These are phyloP conservation scores for Mollisia scopiformis DNA, from an alignment of 2,329 filamentous ascomycete species.

Conservation along the genomic window DNA sequence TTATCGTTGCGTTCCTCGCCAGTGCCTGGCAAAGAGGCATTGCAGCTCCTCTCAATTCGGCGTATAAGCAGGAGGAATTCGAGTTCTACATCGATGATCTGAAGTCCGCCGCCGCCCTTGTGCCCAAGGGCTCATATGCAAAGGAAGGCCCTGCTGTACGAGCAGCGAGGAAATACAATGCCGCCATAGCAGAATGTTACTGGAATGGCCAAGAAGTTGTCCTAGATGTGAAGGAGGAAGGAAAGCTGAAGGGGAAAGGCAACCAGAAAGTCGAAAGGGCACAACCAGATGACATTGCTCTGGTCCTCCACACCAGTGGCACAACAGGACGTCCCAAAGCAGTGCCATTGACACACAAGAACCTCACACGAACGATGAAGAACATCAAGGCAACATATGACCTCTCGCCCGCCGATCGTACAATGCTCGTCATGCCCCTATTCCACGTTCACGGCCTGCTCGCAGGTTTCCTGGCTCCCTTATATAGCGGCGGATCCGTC, in stretches of 20 bases:
- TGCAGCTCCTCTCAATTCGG: slow-evolving; percentile 84
- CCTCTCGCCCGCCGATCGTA: slow-evolving; percentile 71
- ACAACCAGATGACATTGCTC: slow-evolving; percentile 76
- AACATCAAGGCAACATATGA: slow-evolving; percentile 82
- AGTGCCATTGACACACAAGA: slow-evolving; percentile 79
- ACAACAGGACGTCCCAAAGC: slow-evolving; percentile 87
- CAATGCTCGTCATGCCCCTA: slow-evolving; percentile 86
- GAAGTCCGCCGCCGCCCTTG: slow-evolving; percentile 76
- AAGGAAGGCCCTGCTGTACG: slow-evolving; percentile 72
- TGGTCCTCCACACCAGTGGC: slow-evolving; percentile 83
- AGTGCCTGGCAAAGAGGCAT: slow-evolving; percentile 82
- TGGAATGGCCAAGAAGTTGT: slow-evolving; percentile 74
- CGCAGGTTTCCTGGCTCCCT: slow-evolving; percentile 78
- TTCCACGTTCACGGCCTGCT: slow-evolving; percentile 92
- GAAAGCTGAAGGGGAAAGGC: slow-evolving; percentile 61
- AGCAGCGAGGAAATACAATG: slow-evolving; percentile 77
- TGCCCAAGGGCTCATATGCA: slow-evolving; percentile 71
- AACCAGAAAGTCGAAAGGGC: slow-evolving; percentile 53
- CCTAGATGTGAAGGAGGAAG: slow-evolving; percentile 76
- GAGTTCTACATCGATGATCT: slow-evolving; percentile 92
- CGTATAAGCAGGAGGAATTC: slow-evolving; percentile 88
- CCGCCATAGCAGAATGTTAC: slow-evolving; percentile 86
- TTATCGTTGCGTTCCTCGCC: slow-evolving; percentile 86
- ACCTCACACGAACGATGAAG: slow-evolving; percentile 80
- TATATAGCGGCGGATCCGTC: slow-evolving; percentile 76